These are phyloP conservation scores for Madurella fahalii DNA, from an alignment of 2,329 filamentous ascomycete species.

Conservation along the genomic window DNA sequence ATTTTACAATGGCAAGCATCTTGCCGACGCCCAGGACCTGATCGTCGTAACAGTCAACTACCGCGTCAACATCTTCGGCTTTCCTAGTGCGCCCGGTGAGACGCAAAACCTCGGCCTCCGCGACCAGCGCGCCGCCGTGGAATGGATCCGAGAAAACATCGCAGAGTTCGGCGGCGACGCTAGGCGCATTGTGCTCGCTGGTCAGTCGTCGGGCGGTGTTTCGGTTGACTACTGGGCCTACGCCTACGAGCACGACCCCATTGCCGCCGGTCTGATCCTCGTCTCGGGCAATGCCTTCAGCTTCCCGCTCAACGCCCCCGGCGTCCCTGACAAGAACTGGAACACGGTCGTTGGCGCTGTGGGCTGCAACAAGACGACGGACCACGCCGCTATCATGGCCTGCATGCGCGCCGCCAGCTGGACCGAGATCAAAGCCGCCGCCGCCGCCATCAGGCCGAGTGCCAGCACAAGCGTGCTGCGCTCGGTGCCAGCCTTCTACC, in stretches of 20 bases:
- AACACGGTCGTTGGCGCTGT: slow-evolving; percentile 37
- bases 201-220: slow-evolving; percentile 43
- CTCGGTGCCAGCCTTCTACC: slow-evolving; percentile 39
- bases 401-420: slow-evolving; percentile 38
- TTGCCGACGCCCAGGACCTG: slow-evolving; percentile 28
- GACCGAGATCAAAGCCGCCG: slow-evolving; percentile 35
- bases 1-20: slow-evolving; percentile 26
- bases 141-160: slow-evolving; percentile 47
- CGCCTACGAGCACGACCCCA: slow-evolving; percentile 46
- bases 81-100: slow-evolving; percentile 25
- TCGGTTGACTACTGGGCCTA: slow-evolving; percentile 46
- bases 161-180: slow-evolving; percentile 44
- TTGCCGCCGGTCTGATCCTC: slow-evolving; percentile 43
- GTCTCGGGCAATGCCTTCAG: slow-evolving; percentile 45
- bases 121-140: slow-evolving; percentile 47
- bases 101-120: slow-evolving; percentile 46
- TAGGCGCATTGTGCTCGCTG: slow-evolving; percentile 37
- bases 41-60: slow-evolving; percentile 37
- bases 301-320: slow-evolving; percentile 38
- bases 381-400: slow-evolving; percentile 28
- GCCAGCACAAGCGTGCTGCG: slow-evolving; percentile 35
- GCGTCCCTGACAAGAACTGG: slow-evolving; percentile 38
- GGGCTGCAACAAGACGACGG: slow-evolving; percentile 31
- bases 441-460: slow-evolving; percentile 32
- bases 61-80: slow-evolving; percentile 30